Conservation (phyloP, 768 basidiomycete genomes). For the Boletus huronensis region DNA sequence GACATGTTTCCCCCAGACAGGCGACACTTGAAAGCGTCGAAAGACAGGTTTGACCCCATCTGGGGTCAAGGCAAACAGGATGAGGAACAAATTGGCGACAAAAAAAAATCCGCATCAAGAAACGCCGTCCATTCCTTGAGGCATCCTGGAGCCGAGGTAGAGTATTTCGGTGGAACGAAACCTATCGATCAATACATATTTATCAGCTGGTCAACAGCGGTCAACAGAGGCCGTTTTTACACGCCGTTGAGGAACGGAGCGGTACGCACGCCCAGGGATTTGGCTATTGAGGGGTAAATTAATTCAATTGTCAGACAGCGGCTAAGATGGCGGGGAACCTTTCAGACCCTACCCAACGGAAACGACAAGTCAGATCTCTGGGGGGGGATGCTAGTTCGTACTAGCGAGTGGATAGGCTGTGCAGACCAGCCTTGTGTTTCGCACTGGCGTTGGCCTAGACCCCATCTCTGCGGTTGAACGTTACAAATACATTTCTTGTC, state of each 20-base stretch:
- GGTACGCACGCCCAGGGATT: slow-evolving; percentile 3
- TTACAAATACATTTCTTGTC: slow-evolving; percentile 6
- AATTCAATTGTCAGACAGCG: slow-evolving; percentile 19
- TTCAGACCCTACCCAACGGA: slow-evolving; percentile 15
- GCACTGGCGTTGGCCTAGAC: slow-evolving; percentile 12
- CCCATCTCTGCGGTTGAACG: slow-evolving; percentile 6
- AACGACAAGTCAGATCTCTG: too few species aligned
- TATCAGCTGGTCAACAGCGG: slow-evolving; percentile 19
- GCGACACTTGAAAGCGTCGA: background rate
- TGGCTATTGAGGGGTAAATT: slow-evolving; percentile 32
- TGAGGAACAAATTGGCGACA: background rate
- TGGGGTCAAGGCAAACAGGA: background rate
- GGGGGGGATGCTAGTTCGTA: background rate
- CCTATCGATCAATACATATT: slow-evolving; percentile 19
- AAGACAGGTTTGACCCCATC: background rate
- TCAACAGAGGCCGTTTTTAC: slow-evolving; percentile 16
- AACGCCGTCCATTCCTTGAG: background rate
- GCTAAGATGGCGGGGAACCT: slow-evolving; percentile 8
- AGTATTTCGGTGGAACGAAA: background rate
- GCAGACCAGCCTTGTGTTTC: slow-evolving; percentile 9
- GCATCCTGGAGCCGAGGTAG: slow-evolving; percentile 1
- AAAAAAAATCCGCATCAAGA: background rate
- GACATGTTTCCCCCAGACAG: background rate
- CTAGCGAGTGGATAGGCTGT: slow-evolving; percentile 5
- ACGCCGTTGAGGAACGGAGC: slow-evolving; percentile 7